Conservation (phyloP, 2,329 filamentous ascomycete species). For the Lachnellula willkommii region DNA sequence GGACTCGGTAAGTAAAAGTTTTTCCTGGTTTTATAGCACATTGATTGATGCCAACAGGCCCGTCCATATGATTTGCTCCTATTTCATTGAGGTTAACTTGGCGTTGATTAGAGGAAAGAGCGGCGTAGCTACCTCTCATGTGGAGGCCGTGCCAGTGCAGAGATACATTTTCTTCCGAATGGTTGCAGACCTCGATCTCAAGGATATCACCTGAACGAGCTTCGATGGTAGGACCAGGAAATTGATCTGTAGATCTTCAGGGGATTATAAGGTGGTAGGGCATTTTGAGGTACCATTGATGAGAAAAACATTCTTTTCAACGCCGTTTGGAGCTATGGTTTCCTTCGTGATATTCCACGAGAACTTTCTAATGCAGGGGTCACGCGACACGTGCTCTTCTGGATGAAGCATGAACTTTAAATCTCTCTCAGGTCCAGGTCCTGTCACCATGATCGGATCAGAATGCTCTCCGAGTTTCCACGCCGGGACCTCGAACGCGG, state of each 20-base stretch:
- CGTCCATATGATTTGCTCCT: conserved; percentile 17
- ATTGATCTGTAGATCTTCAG: conserved; percentile 21
- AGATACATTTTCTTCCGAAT: conserved; percentile 36
- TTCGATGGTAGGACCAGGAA: conserved; percentile 46
- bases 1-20: not conserved
- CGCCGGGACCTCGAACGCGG: not conserved
- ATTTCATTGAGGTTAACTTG: not conserved
- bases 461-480: not conserved
- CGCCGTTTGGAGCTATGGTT: conserved; percentile 40
- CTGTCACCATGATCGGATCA: not conserved
- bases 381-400: conserved; percentile 37
- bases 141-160: conserved; percentile 46
- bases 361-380: conserved; percentile 28
- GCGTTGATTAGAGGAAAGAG: not conserved
- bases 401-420: conserved; percentile 33
- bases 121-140: conserved; percentile 26
- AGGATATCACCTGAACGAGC: conserved; percentile 42
- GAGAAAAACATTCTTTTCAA: conserved; percentile 42
- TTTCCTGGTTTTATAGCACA: not conserved
- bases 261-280: not conserved
- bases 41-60: not conserved
- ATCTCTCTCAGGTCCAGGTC: conserved; percentile 1
- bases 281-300: conserved; percentile 37
- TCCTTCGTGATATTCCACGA: conserved; percentile 38
- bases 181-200: conserved; percentile 37